Percentiles rank a stretch among this genome's conserved stretches.
These are phyloP conservation scores for Coemansia sp. DNA, from an alignment of 192 early-diverging fungal species.

Conservation along the genomic window DNA sequence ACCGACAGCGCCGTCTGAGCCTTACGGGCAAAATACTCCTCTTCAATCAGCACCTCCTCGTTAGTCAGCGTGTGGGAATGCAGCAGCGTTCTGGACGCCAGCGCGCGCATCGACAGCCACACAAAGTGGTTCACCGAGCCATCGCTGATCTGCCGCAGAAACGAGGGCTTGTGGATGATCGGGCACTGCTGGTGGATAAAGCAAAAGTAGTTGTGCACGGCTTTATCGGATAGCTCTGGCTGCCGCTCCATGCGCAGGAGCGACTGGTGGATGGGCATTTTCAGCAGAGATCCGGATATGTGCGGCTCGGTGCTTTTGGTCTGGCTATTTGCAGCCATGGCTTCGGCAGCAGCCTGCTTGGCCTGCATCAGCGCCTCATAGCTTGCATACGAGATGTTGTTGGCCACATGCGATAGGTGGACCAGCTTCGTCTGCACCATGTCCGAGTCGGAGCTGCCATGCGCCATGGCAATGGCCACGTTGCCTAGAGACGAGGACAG, in stretches of 20 bases:
- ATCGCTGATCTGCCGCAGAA: slow-evolving; percentile 35
- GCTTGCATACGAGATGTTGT: slow-evolving; percentile 20
- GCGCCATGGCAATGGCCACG: slow-evolving; percentile 42
- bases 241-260: slow-evolving; percentile 41
- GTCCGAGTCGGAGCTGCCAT: slow-evolving; percentile 16
- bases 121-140: slow-evolving; percentile 49
- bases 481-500: slow-evolving; percentile 41
- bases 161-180: slow-evolving; percentile 52
- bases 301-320: background rate
- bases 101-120: slow-evolving; percentile 48
- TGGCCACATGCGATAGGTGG: slow-evolving; percentile 37
- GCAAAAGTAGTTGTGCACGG: slow-evolving; percentile 50
- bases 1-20: slow-evolving; percentile 24
- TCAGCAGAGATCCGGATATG: background rate
- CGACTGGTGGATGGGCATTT: slow-evolving; percentile 22
- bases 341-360: slow-evolving; percentile 21
- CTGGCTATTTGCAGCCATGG: slow-evolving; percentile 6
- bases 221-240: slow-evolving; percentile 18
- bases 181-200: slow-evolving; percentile 52
- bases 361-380: slow-evolving; percentile 24
- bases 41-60: slow-evolving; percentile 34
- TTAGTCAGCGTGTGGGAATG: slow-evolving; percentile 23
- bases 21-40: slow-evolving; percentile 40
- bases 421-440: slow-evolving; percentile 36
- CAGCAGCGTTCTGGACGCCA: slow-evolving; percentile 34